Base-by-base conservation (phyloP, 2,329 filamentous ascomycete genomes). In the Beauveria sp. region DNA sequence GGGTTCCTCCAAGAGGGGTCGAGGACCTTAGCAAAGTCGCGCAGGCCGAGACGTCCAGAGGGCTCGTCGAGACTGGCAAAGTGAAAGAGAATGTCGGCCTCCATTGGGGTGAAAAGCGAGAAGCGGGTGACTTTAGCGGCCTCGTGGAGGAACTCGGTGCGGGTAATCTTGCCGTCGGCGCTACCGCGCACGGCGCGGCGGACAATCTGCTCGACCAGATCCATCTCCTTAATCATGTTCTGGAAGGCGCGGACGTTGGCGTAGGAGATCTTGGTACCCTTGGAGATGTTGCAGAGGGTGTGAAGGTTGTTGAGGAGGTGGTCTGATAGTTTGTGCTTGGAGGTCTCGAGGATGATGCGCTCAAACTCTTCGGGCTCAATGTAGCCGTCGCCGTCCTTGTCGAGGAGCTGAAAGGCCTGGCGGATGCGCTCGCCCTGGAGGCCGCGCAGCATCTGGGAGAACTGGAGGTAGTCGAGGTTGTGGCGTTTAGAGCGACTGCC, bases 191-290 rank as follows among this genome's bases (percentile, higher is more conserved):
- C 90, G 43, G 95, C 95, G 71, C 91, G 91, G 67, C 91, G 87
- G 66, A 99, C 85, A 71, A 99, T 92, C 67, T 96, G 80, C 79
- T 99, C 95, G 55, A 98, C 91, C 70, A 98, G 83, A 71, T 99
- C 95, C 91, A 99, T 97, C 77, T 98, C 93, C 70, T 90, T 88
- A 69, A 99, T 93, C 76, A 99, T 88, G 74, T 99, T 99, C 79
- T 96, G 93, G 80, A 99, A 99, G 43, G 95, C 95, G 67, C 95
- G 87, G 38, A 99, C 95, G 72, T 96, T 97, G 73, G 95, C 92
- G 73, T 99, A 99, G 7, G 93, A 97, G 68, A 99, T 95, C 78
- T 96, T 96, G 80, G 87, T 95, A 65, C 91, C 88, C 40, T 88
- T 82, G 8, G 91, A 91, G 74, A 98, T 96, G 77, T 97, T 97